Evolutionary conservation across 768 basidiomycete species (phyloP).

Genomic region (Galerina marginata): DNA sequence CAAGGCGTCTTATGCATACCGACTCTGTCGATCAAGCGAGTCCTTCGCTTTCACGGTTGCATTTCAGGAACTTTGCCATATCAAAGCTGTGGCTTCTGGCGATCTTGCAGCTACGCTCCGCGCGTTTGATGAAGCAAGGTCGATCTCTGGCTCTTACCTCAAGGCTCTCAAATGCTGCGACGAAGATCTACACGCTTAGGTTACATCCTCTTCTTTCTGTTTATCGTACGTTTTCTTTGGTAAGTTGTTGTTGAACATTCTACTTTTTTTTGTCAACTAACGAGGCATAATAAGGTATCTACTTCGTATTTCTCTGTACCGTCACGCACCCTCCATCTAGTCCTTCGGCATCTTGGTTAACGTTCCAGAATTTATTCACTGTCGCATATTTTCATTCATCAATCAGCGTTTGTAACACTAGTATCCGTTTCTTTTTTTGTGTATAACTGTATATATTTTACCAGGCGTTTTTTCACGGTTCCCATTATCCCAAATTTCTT

Average conservation of each 20-base stretch:
- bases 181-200: constrained; percentile 3
- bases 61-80: constrained; percentile 52
- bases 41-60: constrained; percentile 61
- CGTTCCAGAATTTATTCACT: too few species aligned
- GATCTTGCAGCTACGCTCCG: constrained; percentile 39
- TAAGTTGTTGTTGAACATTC: background rate
- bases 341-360: too few species aligned
- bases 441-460: too few species aligned
- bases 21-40: background rate
- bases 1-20: constrained; percentile 65
- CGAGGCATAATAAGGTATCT: too few species aligned
- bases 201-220: background rate
- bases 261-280: too few species aligned
- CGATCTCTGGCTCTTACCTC: constrained; percentile 33
- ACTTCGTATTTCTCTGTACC: too few species aligned
- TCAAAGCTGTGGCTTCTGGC: constrained; percentile 54
- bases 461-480: too few species aligned
- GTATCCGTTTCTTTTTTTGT: too few species aligned
- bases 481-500: too few species aligned
- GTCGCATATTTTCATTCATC: too few species aligned
- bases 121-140: constrained; percentile 46
- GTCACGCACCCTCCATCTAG: too few species aligned
- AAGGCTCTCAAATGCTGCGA: constrained; percentile 28
- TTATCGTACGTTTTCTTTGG: background rate
- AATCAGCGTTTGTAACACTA: too few species aligned